These are phyloP conservation scores for Besnoitia besnoiti DNA, from an alignment of 169 alveolate genomes.

Conservation along the genomic window DNA sequence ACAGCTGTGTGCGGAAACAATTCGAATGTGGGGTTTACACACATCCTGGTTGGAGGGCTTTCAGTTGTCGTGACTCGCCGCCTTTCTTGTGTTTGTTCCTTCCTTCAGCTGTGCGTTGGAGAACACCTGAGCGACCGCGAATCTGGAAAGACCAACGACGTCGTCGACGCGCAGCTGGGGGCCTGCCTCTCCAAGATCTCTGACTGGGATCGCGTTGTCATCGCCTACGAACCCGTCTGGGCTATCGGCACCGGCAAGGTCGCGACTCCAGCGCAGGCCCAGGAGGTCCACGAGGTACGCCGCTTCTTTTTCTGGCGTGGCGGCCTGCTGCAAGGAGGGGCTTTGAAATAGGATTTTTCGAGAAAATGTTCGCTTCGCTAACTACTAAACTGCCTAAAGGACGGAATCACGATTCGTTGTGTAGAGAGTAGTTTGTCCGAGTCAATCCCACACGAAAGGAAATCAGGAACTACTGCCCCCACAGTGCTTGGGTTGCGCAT, in stretches of 20 bases:
- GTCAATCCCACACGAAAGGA: no score
- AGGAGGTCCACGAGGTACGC: conserved; percentile 93
- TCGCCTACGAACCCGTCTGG: conserved; percentile 99
- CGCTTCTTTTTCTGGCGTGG: background rate
- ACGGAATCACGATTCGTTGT: no score
- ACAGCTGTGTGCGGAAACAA: no score
- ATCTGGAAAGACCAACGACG: conserved; percentile 91
- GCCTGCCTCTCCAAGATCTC: conserved; percentile 74
- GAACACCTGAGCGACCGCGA: conserved; percentile 96
- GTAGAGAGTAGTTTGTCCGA: no score
- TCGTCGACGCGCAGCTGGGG: conserved; percentile 90
- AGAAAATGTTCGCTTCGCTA: no score
- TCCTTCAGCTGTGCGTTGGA: conserved; percentile 91
- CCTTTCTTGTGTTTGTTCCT: background rate
- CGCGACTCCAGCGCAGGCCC: conserved; percentile 96
- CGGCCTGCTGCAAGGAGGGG: no score
- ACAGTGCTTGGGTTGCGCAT: no score
- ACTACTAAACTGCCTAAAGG: no score
- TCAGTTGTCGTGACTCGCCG: background rate
- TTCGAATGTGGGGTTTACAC: no score
- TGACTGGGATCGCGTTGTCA: conserved; percentile 92
- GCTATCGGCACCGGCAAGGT: conserved; percentile 99
- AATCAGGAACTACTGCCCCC: no score
- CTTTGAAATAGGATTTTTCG: no score
- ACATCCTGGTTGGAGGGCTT: background rate